phyloP scores from a whole-genome alignment of 2,329 filamentous ascomycete species.

The Lasiodiplodia citricola region DNA sequence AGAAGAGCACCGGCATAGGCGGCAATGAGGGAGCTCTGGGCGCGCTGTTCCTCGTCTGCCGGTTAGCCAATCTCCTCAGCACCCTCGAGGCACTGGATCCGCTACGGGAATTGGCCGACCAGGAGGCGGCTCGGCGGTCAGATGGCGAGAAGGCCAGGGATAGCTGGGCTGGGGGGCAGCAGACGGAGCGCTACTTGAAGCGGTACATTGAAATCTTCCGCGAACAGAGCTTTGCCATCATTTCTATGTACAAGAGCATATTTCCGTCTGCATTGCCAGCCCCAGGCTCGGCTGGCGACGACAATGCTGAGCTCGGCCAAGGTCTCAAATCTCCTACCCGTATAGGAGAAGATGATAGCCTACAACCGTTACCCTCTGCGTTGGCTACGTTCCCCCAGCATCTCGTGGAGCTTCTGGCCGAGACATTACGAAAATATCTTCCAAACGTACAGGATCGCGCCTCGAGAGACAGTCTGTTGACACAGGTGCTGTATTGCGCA shows the following conservation, averaged over 20 bases:
- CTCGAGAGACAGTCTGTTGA: constrained; percentile 84
- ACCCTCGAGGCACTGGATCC: constrained; percentile 86
- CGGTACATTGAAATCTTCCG: constrained; percentile 96
- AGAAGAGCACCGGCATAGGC: constrained; percentile 33
- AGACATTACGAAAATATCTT: constrained; percentile 76
- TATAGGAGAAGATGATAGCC: constrained; percentile 37
- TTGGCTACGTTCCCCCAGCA: constrained; percentile 84
- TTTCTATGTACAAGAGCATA: constrained; percentile 92
- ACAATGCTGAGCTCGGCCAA: not conserved
- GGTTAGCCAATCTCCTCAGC: constrained; percentile 76
- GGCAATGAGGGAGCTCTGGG: constrained; percentile 71
- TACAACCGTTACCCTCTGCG: constrained; percentile 71
- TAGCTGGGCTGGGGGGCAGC: constrained; percentile 74
- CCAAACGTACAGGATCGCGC: constrained; percentile 81
- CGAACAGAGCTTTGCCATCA: constrained; percentile 94
- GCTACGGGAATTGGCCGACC: constrained; percentile 84
- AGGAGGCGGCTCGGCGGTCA: constrained; percentile 66
- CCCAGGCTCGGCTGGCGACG: constrained; percentile 35
- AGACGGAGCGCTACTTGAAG: constrained; percentile 93
- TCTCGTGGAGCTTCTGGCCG: constrained; percentile 78
- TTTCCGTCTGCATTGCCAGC: constrained; percentile 67
- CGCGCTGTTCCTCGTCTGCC: constrained; percentile 84
- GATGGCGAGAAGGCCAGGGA: constrained; percentile 40
- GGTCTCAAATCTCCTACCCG: constrained; percentile 22
- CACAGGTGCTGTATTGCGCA: constrained; percentile 91